Evolutionary conservation across 768 basidiomycete genomes (phyloP).

Genomic region (Xerocomellus dryophilus): DNA sequence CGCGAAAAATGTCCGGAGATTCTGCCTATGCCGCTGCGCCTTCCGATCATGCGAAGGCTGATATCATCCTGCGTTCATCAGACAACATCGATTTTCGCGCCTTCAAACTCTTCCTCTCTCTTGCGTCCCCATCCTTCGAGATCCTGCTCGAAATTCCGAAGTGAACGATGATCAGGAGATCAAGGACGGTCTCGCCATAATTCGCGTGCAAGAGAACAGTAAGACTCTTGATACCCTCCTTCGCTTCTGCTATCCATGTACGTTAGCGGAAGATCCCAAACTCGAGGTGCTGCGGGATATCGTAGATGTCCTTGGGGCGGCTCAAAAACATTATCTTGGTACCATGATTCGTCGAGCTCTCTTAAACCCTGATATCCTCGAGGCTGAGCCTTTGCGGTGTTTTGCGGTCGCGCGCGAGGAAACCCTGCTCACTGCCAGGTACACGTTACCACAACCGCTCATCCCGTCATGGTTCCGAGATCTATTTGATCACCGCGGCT

Average conservation of each 20-base stretch:
- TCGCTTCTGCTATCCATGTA: slow-evolving; percentile 29
- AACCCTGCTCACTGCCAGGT: slow-evolving; percentile 28
- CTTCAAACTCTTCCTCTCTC: slow-evolving; percentile 33
- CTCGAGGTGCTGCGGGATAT: slow-evolving; percentile 11
- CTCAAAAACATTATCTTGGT: slow-evolving; percentile 17
- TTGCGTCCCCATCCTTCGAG: slow-evolving; percentile 35
- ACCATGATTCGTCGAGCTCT: slow-evolving; percentile 21
- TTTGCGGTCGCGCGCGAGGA: slow-evolving; percentile 34
- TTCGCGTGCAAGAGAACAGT: slow-evolving; percentile 18
- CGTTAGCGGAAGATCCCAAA: slow-evolving; percentile 17
- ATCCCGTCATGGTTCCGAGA: slow-evolving; percentile 24
- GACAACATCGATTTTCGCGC: slow-evolving; percentile 31
- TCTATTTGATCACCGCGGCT: slow-evolving; percentile 24
- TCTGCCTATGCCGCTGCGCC: slow-evolving; percentile 14
- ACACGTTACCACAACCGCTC: slow-evolving; percentile 26
- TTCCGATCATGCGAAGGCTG: slow-evolving; percentile 22
- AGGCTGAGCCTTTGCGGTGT: slow-evolving; percentile 25
- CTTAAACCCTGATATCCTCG: slow-evolving; percentile 12
- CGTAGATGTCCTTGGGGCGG: slow-evolving; percentile 9
- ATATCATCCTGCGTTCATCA: slow-evolving; percentile 26
- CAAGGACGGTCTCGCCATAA: slow-evolving; percentile 20
- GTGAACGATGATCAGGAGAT: slow-evolving; percentile 4
- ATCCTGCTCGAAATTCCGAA: slow-evolving; percentile 28
- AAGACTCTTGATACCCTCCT: slow-evolving; percentile 26
- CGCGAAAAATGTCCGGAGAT: not conserved